phyloP scores from a whole-genome alignment of 768 basidiomycete species.

The Tylopilus rubrobrunneus region DNA sequence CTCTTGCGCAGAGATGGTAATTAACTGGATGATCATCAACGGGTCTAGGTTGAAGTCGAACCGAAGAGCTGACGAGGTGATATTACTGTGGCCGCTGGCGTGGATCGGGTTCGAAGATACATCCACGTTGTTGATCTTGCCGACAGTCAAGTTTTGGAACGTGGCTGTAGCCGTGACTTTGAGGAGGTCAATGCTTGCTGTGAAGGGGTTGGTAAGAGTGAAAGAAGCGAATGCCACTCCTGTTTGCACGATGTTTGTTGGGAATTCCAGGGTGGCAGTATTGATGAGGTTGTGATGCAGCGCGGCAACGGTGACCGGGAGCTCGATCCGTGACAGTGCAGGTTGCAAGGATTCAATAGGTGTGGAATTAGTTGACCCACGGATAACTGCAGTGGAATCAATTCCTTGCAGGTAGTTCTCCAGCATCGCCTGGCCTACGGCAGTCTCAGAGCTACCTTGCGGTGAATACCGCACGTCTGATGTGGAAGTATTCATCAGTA shows the following conservation, averaged over 20 bases:
- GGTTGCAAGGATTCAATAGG: slow-evolving; percentile 55
- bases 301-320: slow-evolving; percentile 64
- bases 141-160: slow-evolving; percentile 53
- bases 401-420: slow-evolving; percentile 69
- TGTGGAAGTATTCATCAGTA: slow-evolving; percentile 2
- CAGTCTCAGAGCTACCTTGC: slow-evolving; percentile 44
- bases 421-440: slow-evolving; percentile 52
- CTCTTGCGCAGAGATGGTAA: slow-evolving; percentile 46
- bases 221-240: slow-evolving; percentile 60
- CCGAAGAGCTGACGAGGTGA: slow-evolving; percentile 54
- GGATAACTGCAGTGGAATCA: slow-evolving; percentile 51
- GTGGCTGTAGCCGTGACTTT: slow-evolving; percentile 49
- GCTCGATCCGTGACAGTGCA: slow-evolving; percentile 56
- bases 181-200: slow-evolving; percentile 65
- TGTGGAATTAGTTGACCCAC: slow-evolving; percentile 54
- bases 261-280: slow-evolving; percentile 55
- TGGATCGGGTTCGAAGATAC: slow-evolving; percentile 54
- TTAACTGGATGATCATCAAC: slow-evolving; percentile 53
- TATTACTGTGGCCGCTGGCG: slow-evolving; percentile 53
- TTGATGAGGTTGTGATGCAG: slow-evolving; percentile 59
- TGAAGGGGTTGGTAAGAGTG: slow-evolving; percentile 64
- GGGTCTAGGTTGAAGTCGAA: slow-evolving; percentile 68
- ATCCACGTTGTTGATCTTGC: slow-evolving; percentile 55
- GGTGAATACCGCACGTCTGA: slow-evolving; percentile 60
- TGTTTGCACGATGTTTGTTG: slow-evolving; percentile 55